Percentiles rank a stretch among this genome's conserved stretches.
Evolutionary conservation across 2,329 filamentous ascomycete species (phyloP).

Genomic region (Waltergamsia citrina): DNA sequence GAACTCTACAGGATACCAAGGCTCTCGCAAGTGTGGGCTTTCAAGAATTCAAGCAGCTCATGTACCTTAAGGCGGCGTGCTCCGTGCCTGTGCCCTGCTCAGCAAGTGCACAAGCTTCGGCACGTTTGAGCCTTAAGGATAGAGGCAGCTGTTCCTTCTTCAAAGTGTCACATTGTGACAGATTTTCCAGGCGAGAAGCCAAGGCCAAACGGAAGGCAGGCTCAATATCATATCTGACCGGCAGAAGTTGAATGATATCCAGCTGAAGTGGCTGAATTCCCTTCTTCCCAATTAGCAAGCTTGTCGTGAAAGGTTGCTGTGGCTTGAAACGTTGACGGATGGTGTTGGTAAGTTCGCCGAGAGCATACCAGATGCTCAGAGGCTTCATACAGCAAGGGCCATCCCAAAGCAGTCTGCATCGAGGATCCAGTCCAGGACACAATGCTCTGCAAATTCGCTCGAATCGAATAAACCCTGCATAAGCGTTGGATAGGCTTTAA

Average conservation of each 20-base stretch:
- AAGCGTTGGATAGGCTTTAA: constrained; percentile 16
- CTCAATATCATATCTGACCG: constrained; percentile 5
- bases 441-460: constrained; percentile 7
- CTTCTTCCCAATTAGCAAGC: not conserved
- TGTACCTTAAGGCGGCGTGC: constrained; percentile 9
- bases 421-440: constrained; percentile 15
- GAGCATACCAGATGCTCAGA: constrained; percentile 29
- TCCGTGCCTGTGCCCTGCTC: constrained; percentile 11
- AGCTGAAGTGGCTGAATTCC: constrained; percentile 3
- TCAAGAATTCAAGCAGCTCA: not conserved
- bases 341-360: constrained; percentile 21
- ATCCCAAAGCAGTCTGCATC: constrained; percentile 11
- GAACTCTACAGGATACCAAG: constrained; percentile 9
- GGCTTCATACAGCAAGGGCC: constrained; percentile 23
- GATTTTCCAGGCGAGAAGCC: not conserved
- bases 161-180: too few species aligned
- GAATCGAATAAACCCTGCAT: constrained; percentile 17
- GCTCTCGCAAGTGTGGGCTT: not conserved
- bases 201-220: constrained; percentile 3
- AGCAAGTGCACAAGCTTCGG: constrained; percentile 11
- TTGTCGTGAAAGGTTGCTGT: constrained; percentile 12
- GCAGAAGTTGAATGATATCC: constrained; percentile 5
- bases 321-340: constrained; percentile 28
- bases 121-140: not conserved
- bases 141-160: not conserved